Conservation (phyloP, 2,329 filamentous ascomycete genomes). For the Aspergillus oerlinghausenensis region DNA sequence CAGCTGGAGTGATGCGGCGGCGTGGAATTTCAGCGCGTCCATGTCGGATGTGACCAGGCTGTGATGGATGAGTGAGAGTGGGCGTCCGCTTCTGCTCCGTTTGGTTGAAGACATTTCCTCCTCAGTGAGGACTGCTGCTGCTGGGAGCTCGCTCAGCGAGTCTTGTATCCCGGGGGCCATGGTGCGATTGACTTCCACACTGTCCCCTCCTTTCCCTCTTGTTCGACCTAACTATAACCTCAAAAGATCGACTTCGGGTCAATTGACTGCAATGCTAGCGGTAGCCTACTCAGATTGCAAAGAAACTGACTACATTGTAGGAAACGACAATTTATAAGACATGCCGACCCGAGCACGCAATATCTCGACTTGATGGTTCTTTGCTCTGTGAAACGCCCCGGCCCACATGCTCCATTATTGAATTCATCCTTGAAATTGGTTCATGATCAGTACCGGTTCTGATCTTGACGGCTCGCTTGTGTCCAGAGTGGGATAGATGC, state of each 20-base stretch:
- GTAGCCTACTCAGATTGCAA: not conserved
- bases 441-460: not conserved
- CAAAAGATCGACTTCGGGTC: not conserved
- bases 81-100: not conserved
- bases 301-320: not conserved
- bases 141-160: not conserved
- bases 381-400: not conserved
- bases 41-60: conserved; percentile 29
- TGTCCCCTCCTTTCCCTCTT: not conserved
- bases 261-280: not conserved
- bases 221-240: not conserved
- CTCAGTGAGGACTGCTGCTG: not conserved
- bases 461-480: too few relatives aligned
- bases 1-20: conserved; percentile 31
- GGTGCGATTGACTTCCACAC: not conserved
- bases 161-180: not conserved
- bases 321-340: not conserved
- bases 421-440: not conserved
- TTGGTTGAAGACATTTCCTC: not conserved
- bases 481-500: not conserved
- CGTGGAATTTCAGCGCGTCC: conserved; percentile 32
- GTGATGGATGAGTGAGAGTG: conserved; percentile 24
- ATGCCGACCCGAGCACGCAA: not conserved
- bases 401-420: not conserved
- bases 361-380: not conserved